Evolutionary conservation across 805 yeast genomes (phyloP), one percentile per base, ranked within the genome.

Genomic region (Saccharomycopsis schoenii): DNA sequence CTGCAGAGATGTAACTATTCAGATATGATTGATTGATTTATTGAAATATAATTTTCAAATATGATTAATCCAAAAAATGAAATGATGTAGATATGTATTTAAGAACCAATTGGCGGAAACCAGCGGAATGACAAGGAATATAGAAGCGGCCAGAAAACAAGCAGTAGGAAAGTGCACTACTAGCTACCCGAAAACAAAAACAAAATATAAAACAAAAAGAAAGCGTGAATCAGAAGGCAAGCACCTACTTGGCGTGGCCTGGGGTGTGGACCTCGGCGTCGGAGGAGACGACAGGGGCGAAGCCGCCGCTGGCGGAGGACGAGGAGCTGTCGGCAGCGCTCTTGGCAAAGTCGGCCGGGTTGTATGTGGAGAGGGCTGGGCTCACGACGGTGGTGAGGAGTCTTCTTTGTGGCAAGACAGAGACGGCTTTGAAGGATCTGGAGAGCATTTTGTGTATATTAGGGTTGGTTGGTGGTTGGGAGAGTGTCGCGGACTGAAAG

Each of bases 211-310:
- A 36, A 36, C 43, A n/a, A 41, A 41, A 41, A 17, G 47, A 4
- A 41, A 41, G n/a, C 41, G n/a, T 4, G 9, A 41, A n/a, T n/a
- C n/a, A n/a, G n/a, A 41, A 41, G 47, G 21, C 5, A 8, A n/a
- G 21, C 17, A 25, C 52, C 21, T 47, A 47, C 25, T 61, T 61
- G 37, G 60, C 43, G 40, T 61, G 63, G 37, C 63, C 63, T 11
- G 63, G 63, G 21, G 58, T 36, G 39, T 61, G 60, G 5, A 58
- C 47, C 12, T 58, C 59, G 15, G 59, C 60, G 25, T 52, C 60
- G 21, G 63, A 58, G 10, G 61, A 52, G 12, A 61, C 63, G 15
- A 58, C 41, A 24, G 63, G 63, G n/a, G 63, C 55, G 47, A 61
- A 61, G 34, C 52, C 25, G 10, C 52, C 52, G 34, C 52, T 25